Evolutionary conservation across 2,329 filamentous ascomycete genomes (phyloP).

Genomic region (Aspergillus amoenus): DNA sequence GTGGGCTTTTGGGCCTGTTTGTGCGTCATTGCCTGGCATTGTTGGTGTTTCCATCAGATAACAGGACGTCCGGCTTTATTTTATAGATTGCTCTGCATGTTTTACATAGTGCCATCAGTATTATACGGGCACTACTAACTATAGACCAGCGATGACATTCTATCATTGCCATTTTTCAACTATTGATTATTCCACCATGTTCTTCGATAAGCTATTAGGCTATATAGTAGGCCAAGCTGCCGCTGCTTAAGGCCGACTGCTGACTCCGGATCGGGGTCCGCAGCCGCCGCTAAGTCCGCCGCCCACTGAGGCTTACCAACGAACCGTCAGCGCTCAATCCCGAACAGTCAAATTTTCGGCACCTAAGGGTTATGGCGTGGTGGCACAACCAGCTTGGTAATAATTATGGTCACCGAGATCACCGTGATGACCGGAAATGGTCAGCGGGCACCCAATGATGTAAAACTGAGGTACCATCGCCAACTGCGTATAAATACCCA

Average conservation of each 20-base stretch:
- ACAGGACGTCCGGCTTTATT: constrained; percentile 41
- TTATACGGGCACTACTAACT: not conserved
- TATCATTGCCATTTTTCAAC: not conserved
- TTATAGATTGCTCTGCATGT: not conserved
- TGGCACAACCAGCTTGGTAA: not conserved
- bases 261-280: not conserved
- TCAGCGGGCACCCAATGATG: not conserved
- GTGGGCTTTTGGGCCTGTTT: constrained; percentile 81
- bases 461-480: not conserved
- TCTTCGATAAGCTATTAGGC: too few species aligned
- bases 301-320: not conserved
- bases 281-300: not conserved
- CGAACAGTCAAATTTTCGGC: too few species aligned
- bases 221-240: too few species aligned
- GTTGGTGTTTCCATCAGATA: constrained; percentile 88
- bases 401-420: not conserved
- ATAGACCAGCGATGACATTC: not conserved
- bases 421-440: not conserved
- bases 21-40: constrained; percentile 82
- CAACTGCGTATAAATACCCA: not conserved
- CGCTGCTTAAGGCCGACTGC: not conserved
- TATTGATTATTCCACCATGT: too few species aligned
- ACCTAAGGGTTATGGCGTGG: not conserved
- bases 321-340: not conserved
- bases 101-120: not conserved